Evolutionary conservation across 2,329 filamentous ascomycete genomes (phyloP).

Genomic region (Apiospora rasikravindrae): DNA sequence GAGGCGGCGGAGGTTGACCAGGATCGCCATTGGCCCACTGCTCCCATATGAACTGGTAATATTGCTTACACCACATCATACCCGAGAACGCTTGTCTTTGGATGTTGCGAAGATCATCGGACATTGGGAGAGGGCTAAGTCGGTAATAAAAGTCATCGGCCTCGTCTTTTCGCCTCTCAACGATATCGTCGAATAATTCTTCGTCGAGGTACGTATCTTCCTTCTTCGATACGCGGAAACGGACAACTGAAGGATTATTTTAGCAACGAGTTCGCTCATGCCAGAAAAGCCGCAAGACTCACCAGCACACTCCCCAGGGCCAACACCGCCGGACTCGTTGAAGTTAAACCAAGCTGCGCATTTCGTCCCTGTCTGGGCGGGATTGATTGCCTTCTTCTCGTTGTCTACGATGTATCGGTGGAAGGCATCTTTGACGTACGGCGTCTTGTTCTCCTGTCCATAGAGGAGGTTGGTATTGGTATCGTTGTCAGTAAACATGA

Average conservation of each 20-base stretch:
- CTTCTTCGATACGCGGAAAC: conserved; percentile 83
- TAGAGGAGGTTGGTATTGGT: conserved; percentile 85
- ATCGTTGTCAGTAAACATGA: conserved; percentile 95
- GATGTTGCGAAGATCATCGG: conserved; percentile 91
- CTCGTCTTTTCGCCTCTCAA: conserved; percentile 85
- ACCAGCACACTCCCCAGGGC: conserved; percentile 89
- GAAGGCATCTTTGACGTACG: conserved; percentile 95
- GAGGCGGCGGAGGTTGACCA: conserved; percentile 82
- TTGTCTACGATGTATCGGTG: conserved; percentile 85
- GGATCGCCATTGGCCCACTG: conserved; percentile 97
- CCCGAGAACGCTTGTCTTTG: conserved; percentile 93
- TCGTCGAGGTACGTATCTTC: conserved; percentile 84
- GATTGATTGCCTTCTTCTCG: conserved; percentile 83
- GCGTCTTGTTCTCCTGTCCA: conserved; percentile 75
- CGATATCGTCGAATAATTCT: conserved; percentile 87
- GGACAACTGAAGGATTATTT: conserved; percentile 67
- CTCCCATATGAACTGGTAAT: conserved; percentile 96
- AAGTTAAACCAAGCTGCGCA: conserved; percentile 91
- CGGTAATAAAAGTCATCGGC: conserved; percentile 96
- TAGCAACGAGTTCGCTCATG: conserved; percentile 19
- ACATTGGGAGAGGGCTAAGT: conserved; percentile 91
- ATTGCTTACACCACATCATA: conserved; percentile 99
- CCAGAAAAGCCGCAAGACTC: conserved; percentile 43
- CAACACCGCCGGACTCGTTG: conserved; percentile 85
- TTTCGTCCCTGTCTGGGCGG: conserved; percentile 81